These are phyloP conservation scores for Geotrichum cucujoidarum DNA, from an alignment of 1,139 yeast genomes.

Conservation along the genomic window DNA sequence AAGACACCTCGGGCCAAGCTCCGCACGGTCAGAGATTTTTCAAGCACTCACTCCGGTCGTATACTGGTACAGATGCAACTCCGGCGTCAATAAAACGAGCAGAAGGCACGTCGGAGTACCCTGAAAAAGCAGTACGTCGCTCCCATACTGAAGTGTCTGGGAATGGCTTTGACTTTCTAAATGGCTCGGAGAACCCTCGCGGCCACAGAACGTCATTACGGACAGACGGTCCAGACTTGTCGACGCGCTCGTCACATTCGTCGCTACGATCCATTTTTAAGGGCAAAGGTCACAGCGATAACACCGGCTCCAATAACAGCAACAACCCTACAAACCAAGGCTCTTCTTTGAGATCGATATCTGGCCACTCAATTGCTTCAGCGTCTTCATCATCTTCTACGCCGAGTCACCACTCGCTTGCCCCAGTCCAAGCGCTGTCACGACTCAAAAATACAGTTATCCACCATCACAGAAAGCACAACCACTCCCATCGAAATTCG, in stretches of 20 bases:
- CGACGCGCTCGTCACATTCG: neutral
- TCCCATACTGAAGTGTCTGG: neutral
- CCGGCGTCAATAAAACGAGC: neutral
- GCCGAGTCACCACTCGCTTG: neutral
- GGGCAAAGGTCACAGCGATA: neutral
- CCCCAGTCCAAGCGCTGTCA: neutral
- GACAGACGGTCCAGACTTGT: neutral
- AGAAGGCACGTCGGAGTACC: neutral
- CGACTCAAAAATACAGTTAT: constrained; percentile 14
- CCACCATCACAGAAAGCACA: constrained; percentile 7
- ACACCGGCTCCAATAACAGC: neutral
- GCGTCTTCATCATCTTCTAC: neutral
- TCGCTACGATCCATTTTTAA: neutral
- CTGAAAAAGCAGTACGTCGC: no score
- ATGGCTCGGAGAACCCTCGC: neutral
- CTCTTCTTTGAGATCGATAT: neutral
- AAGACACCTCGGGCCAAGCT: neutral
- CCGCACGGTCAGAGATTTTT: neutral
- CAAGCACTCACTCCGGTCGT: neutral
- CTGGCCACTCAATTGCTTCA: neutral
- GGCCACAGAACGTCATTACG: neutral
- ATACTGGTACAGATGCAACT: neutral
- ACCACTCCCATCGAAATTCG: neutral
- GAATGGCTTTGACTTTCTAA: neutral
- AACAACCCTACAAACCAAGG: neutral